A percentile compares a stretch with the other conserved stretches of the same genome.
Evolutionary conservation across 192 early-diverging fungal species (phyloP).

Genomic region (Dimargaris xerosporica): DNA sequence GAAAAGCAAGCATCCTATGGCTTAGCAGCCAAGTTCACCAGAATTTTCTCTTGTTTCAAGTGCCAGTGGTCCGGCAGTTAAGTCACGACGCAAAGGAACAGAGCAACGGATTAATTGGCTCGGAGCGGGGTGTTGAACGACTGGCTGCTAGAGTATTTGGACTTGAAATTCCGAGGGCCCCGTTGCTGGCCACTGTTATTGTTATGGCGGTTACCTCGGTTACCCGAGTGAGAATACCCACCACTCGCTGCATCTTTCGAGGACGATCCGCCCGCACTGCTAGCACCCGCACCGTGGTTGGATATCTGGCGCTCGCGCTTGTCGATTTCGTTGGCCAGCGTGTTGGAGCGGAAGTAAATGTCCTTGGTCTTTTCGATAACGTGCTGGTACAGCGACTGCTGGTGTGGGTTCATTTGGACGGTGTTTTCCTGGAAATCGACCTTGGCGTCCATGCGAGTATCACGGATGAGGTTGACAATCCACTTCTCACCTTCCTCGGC

Average conservation of each 20-base stretch:
- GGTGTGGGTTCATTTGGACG: conserved; percentile 80
- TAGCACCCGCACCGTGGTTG: background rate
- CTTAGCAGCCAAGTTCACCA: too few relatives aligned
- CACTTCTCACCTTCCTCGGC: conserved; percentile 90
- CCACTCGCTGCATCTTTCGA: too few relatives aligned
- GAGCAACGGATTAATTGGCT: background rate
- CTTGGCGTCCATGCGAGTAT: conserved; percentile 93
- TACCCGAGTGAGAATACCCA: too few relatives aligned
- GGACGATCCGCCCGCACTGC: background rate
- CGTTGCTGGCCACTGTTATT: background rate
- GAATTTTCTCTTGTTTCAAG: too few relatives aligned
- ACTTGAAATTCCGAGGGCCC: background rate
- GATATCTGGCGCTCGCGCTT: conserved; percentile 45
- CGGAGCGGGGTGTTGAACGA: conserved; percentile 9
- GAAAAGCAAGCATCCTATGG: too few relatives aligned
- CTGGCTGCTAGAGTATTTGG: conserved; percentile 12
- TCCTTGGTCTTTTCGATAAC: conserved; percentile 90
- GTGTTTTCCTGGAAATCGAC: conserved; percentile 91
- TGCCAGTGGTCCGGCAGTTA: too few relatives aligned
- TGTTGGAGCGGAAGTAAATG: conserved; percentile 78
- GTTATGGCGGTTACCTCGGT: background rate
- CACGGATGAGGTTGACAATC: conserved; percentile 93
- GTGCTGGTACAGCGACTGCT: conserved; percentile 82
- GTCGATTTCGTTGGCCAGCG: conserved; percentile 75
- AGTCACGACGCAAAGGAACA: too few relatives aligned